These are phyloP conservation scores for Quillaja saponaria DNA, from an alignment of 306 rosid species.

Conservation along the genomic window DNA sequence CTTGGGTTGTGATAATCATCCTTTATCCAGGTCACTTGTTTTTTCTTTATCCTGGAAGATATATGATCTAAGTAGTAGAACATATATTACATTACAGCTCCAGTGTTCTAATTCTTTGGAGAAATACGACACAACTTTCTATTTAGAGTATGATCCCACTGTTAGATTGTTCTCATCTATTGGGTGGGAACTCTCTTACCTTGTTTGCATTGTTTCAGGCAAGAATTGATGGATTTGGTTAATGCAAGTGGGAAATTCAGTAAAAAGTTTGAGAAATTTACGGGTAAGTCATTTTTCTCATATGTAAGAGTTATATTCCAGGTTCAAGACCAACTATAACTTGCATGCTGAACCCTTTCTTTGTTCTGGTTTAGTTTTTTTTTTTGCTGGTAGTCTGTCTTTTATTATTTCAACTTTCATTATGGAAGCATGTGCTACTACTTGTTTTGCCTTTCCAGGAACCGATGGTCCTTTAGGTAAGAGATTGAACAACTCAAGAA, in stretches of 20 bases:
- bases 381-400: neutral
- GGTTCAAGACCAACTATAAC: neutral
- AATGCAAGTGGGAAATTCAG: constrained; percentile 75
- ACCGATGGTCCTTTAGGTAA: constrained; percentile 77
- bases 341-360: neutral
- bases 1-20: constrained; percentile 94
- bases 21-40: constrained; percentile 73
- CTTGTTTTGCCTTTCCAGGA: constrained; percentile 47
- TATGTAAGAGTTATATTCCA: constrained; percentile 7
- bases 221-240: constrained; percentile 90
- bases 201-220: constrained; percentile 55
- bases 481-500: constrained; percentile 79
- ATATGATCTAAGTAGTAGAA: neutral
- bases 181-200: constrained; percentile 9
- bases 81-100: neutral
- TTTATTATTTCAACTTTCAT: neutral
- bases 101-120: neutral
- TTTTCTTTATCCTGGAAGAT: constrained; percentile 3
- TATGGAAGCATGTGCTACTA: neutral
- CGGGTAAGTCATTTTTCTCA: constrained; percentile 46
- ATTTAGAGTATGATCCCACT: constrained; percentile 6
- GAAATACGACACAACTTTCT: neutral
- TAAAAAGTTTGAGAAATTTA: constrained; percentile 69
- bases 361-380: neutral
- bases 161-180: neutral